phyloP scores from a whole-genome alignment of 371 early-diverging fungal genomes.

The Ecytonucleospora hepatopenaei region DNA sequence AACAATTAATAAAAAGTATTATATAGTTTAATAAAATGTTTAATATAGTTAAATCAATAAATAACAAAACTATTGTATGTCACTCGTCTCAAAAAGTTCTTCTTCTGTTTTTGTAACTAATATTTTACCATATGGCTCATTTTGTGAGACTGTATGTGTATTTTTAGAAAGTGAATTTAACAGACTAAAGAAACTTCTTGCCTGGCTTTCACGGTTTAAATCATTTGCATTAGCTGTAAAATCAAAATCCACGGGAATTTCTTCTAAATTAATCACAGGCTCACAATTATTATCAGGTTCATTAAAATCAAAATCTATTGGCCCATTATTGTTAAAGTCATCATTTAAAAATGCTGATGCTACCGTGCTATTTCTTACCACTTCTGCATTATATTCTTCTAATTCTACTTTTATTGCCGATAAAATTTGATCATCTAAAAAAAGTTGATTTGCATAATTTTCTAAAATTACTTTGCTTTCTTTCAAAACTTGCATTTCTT shows the following conservation, averaged over 20 bases:
- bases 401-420: background rate
- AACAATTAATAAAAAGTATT: no score
- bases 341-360: background rate
- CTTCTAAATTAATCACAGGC: background rate
- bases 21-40: no score
- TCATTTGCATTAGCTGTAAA: background rate
- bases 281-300: background rate
- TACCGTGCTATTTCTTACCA: background rate
- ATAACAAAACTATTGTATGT: no score
- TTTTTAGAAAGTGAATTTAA: background rate
- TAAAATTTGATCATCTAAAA: background rate
- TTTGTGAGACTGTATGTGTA: background rate
- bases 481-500: background rate
- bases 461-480: background rate
- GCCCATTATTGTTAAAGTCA: background rate
- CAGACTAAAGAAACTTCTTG: background rate
- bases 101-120: background rate
- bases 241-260: background rate
- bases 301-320: background rate
- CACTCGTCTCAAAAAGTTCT: no score
- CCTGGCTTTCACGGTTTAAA: background rate
- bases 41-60: no score
- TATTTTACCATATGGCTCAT: background rate
- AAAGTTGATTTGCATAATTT: background rate
- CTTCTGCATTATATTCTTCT: background rate